These are phyloP conservation scores for Didymella arachidicola DNA, from an alignment of 2,329 filamentous ascomycete species.

Conservation along the genomic window DNA sequence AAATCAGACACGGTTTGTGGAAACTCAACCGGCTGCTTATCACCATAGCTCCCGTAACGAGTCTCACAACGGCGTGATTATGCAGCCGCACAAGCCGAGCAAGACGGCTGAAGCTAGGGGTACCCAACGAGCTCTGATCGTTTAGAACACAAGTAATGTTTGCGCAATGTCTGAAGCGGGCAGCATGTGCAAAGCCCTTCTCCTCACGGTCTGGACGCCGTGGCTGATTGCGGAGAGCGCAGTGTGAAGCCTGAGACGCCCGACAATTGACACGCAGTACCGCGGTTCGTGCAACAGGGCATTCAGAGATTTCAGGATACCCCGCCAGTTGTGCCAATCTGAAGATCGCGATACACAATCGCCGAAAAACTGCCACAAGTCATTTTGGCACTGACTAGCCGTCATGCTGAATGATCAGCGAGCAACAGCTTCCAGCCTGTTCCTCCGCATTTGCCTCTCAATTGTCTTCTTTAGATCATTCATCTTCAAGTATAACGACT, in stretches of 20 bases:
- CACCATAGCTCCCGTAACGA: conserved; percentile 11
- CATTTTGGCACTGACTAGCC: not conserved
- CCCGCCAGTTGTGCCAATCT: not conserved
- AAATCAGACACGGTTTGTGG: conserved; percentile 11
- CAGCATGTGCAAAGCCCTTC: not conserved
- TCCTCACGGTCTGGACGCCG: not conserved
- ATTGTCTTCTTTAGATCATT: not conserved
- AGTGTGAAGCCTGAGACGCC: not conserved
- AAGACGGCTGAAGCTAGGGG: conserved; percentile 6
- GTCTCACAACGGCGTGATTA: conserved; percentile 16
- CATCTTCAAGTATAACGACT: not conserved
- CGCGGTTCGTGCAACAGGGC: not conserved
- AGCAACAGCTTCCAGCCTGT: not conserved
- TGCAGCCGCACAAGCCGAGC: conserved; percentile 12
- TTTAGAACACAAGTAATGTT: conserved; percentile 1
- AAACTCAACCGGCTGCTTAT: conserved; percentile 15
- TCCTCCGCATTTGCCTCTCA: not conserved
- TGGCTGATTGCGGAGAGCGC: conserved; percentile 12
- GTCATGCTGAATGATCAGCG: not conserved
- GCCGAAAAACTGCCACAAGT: not conserved
- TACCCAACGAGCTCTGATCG: not conserved
- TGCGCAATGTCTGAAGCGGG: conserved; percentile 1
- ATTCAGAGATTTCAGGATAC: conserved; percentile 5
- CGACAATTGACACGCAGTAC: not conserved
- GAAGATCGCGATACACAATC: not conserved